Evolutionary conservation across 345 rosid species (phyloP).

Genomic region (Schrenkiella parvula): DNA sequence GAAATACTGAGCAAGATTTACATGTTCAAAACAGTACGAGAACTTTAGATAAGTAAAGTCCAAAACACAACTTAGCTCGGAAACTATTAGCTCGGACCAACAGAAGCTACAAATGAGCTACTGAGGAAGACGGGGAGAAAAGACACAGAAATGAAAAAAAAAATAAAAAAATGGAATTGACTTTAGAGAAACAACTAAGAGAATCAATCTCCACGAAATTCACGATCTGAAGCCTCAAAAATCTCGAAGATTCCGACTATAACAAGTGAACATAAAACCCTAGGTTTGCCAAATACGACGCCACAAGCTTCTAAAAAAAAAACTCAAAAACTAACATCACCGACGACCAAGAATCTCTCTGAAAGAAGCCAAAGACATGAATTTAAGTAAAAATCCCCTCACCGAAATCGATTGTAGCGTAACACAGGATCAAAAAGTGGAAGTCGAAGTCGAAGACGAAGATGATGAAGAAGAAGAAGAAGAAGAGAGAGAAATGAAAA

Average conservation of each 20-base stretch:
- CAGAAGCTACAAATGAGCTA: not conserved
- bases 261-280: conserved; percentile 17
- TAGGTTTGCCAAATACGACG: conserved; percentile 5
- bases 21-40: not conserved
- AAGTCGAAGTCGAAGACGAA: not conserved
- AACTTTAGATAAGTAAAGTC: not conserved
- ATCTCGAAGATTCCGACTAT: not conserved
- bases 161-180: not conserved
- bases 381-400: not conserved
- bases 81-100: not conserved
- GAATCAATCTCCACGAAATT: not conserved
- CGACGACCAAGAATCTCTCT: not conserved
- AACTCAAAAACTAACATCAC: conserved; percentile 5
- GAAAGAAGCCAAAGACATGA: not conserved
- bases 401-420: conserved; percentile 24
- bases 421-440: conserved; percentile 4
- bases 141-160: not conserved
- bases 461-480: not conserved
- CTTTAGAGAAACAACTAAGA: not conserved
- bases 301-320: not conserved
- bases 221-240: not conserved
- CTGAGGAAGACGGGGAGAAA: not conserved
- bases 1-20: not conserved
- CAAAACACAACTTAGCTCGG: not conserved
- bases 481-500: conserved; percentile 13